These are phyloP conservation scores for Microstegium vimineum DNA, from an alignment of 176 grass and related monocot species.

Conservation along the genomic window DNA sequence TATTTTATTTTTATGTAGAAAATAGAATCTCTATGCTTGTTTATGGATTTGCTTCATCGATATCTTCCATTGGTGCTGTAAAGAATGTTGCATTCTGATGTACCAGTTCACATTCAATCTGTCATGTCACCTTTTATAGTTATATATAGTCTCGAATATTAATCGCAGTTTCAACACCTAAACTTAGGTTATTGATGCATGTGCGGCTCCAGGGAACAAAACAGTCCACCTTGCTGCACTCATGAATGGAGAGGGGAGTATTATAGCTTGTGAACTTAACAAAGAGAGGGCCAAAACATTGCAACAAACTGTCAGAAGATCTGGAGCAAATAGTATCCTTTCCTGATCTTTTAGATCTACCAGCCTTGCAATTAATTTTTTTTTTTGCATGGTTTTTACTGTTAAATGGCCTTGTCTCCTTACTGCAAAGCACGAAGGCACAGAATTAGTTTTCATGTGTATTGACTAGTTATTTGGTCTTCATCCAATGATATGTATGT, in stretches of 20 bases:
- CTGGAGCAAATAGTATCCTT: conserved; percentile 93
- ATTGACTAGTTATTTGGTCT: conserved; percentile 1
- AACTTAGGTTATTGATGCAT: conserved; percentile 98
- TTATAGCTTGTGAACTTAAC: conserved; percentile 86
- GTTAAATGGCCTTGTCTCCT: neutral
- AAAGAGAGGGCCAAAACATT: conserved; percentile 71
- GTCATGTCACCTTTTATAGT: neutral
- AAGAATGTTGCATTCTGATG: neutral
- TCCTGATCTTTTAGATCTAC: conserved; percentile 1
- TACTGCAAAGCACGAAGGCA: neutral
- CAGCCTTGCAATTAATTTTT: neutral
- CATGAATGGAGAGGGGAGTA: conserved; percentile 84
- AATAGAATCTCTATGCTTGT: neutral
- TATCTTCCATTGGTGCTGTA: neutral
- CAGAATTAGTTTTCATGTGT: neutral
- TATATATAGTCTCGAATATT: conserved; percentile 14
- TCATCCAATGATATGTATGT: neutral
- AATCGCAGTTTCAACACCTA: conserved; percentile 32
- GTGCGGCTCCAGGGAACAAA: conserved; percentile 99
- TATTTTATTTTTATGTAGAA: neutral
- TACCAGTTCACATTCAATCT: neutral
- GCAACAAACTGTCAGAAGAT: conserved; percentile 72
- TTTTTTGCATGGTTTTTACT: neutral
- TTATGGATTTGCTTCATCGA: neutral
- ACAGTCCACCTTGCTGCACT: conserved; percentile 82